Evolutionary conservation across 306 rosid species (phyloP), one percentile per base, ranked within the genome.

Genomic region (Prunus kanzakura): DNA sequence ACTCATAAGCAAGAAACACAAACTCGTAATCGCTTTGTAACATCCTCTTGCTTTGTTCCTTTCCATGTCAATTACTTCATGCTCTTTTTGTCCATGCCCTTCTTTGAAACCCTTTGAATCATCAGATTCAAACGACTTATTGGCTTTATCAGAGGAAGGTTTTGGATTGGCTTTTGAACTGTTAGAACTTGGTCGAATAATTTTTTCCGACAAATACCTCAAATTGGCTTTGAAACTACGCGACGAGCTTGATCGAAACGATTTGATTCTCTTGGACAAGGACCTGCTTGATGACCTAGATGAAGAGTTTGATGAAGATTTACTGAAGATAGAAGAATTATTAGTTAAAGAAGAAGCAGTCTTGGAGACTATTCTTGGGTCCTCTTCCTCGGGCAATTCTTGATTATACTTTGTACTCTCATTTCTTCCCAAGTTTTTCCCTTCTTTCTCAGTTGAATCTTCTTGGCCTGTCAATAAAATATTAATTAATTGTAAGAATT

Each of bases 1-100:
- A 45, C 81, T 52, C 32, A 76, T 12, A 18, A 83, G 57, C 56
- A 80, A 6, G 57, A 79, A 71, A 67, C 65, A 52, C 50, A 71
- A 62, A 5, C 79, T 83, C 22, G 10, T 10, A 5, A 54, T 29
- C 3, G 47, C 61, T 11, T 4, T 43, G 14, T 46, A 18, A 13
- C 58, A 18, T 6, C 6, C 54, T 35, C 10, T 52, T 18, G n/a
- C 23, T 43, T 14, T 18, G 6, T 25, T 68, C 55, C 60, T 60
- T 32, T 13, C 50, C 13, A 1, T 38, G 32, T 15, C 1, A 4
- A 4, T 38, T 18, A 72, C 66, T 7, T 20, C 14, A 2, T 12
- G 20, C 2, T 23, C 20, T 18, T 20, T 9, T 35, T 55, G 65
- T 55, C 35, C 35, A 3, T 72, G 76, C 65, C 35, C 54, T 32